Evolutionary conservation across 1,284 basidiomycete species (phyloP), one percentile per base, ranked within the genome.

Genomic region (Marasmius oreades): DNA sequence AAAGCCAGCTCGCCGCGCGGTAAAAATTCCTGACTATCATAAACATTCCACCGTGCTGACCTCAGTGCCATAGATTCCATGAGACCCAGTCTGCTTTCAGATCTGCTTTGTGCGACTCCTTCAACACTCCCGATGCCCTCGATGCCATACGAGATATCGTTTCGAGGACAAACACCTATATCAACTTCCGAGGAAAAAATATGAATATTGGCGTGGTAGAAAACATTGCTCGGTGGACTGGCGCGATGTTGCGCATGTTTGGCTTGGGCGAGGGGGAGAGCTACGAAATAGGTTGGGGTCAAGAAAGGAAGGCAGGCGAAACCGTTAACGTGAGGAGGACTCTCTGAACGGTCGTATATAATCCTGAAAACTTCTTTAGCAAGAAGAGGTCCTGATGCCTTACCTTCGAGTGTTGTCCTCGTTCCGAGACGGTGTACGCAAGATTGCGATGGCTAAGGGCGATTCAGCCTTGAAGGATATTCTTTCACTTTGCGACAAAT

Each of bases 41-140:
- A n/a, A 22, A 22, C 26, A 28, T n/a, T 5, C 7, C 37, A 48
- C 36, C 22, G 56, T 55, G 20, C 52, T 52, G 31, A 45, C 53
- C 46, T 47, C 34, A 43, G 59, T 60, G 34, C 39, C 48, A 45
- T 62, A 93, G 91, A 62, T 79, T 97, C 43, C 80, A 90, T 62
- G 77, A 85, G 51, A 84, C 88, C 36, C 95, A 96, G 72, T 66
- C 80, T 43, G 78, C 82, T 2, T 97, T 99, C 81, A 87, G 93
- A 53, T 78, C 75, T n/a, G 92, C 95, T 0, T 85, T 99, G 55
- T 97, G 92, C 73, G 96, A 99, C 72, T 98, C 95, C 1, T 98
- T 99, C 79, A 96, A 99, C 72, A 99, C 96, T 0, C 93, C 95
- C 1, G 79, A 77, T 14, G 96, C 94, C 0, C 74, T 99, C 45